phyloP scores from a whole-genome alignment of 139 green algal species.

The Picochlorum costavermella region DNA sequence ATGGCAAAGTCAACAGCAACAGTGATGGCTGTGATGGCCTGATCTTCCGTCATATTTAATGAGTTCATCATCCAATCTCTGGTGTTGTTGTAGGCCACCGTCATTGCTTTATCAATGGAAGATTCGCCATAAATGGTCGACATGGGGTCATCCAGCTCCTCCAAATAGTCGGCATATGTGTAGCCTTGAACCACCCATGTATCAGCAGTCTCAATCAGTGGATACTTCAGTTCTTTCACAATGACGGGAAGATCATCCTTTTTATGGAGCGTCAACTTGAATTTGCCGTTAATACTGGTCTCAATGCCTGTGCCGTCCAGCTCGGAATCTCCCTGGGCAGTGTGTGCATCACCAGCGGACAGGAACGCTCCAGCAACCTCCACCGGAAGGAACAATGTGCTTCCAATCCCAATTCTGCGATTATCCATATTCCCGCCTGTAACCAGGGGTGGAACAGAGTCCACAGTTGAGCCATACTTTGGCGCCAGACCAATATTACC shows the following conservation, averaged over 20 bases:
- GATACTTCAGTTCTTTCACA: constrained; percentile 7
- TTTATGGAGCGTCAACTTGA: constrained; percentile 61
- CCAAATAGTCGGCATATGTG: constrained; percentile 51
- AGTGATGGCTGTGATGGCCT: constrained; percentile 55
- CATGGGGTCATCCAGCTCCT: constrained; percentile 29
- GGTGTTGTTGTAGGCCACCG: constrained; percentile 41
- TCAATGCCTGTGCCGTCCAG: constrained; percentile 59
- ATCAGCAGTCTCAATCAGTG: constrained; percentile 13
- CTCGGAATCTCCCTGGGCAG: constrained; percentile 53
- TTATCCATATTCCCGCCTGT: constrained; percentile 61
- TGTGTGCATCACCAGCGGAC: constrained; percentile 56
- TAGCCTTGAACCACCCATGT: constrained; percentile 42
- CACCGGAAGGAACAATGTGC: constrained; percentile 57
- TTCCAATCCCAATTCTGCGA: constrained; percentile 40
- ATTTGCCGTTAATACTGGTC: constrained; percentile 50
- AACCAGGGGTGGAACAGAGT: constrained; percentile 35
- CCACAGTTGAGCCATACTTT: constrained; percentile 23
- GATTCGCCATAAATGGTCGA: constrained; percentile 14
- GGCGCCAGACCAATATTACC: constrained; percentile 54
- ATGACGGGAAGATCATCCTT: constrained; percentile 25
- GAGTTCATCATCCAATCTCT: constrained; percentile 53
- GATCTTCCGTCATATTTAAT: constrained; percentile 43
- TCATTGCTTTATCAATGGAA: constrained; percentile 42
- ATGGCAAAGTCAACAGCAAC: constrained; percentile 54
- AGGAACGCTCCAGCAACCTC: constrained; percentile 47